These are phyloP conservation scores for Pugionium dolabratum DNA, from an alignment of 345 rosid species.

Conservation along the genomic window DNA sequence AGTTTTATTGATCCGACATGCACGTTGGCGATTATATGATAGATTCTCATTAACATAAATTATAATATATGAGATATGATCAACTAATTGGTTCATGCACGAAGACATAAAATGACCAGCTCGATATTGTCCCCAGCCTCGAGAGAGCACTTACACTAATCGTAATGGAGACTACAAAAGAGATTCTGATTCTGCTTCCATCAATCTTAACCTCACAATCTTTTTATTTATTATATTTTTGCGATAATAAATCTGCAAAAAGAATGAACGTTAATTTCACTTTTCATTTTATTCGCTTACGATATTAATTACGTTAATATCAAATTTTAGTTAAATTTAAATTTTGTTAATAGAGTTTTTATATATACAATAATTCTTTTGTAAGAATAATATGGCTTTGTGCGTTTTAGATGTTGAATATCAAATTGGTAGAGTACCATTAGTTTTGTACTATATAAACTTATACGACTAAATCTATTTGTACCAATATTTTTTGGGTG, in stretches of 20 bases:
- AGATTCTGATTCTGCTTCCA: conserved; percentile 29
- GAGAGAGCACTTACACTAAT: conserved; percentile 31
- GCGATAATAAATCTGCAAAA: conserved; percentile 20
- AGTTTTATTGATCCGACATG: background rate
- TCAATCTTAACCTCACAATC: conserved; percentile 27
- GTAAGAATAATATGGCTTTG: too few relatives aligned
- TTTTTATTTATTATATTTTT: background rate
- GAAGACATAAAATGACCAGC: conserved; percentile 29
- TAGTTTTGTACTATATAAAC: too few relatives aligned
- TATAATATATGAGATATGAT: conserved; percentile 12
- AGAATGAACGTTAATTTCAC: conserved; percentile 1
- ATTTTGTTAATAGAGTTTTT: too few relatives aligned
- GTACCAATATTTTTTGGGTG: too few relatives aligned
- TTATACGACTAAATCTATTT: too few relatives aligned
- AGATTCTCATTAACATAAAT: conserved; percentile 15
- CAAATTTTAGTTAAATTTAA: too few relatives aligned
- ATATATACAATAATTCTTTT: too few relatives aligned
- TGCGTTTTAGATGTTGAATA: too few relatives aligned
- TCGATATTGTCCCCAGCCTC: conserved; percentile 32
- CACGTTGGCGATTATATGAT: conserved; percentile 25
- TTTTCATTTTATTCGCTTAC: conserved; percentile 4
- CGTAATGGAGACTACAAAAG: conserved; percentile 33
- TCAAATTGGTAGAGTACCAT: too few relatives aligned
- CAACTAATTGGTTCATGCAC: conserved; percentile 37
- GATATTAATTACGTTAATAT: too few relatives aligned